Conservation (phyloP, 495 filamentous ascomycete species). For the Astrothelium macrocarpum region DNA sequence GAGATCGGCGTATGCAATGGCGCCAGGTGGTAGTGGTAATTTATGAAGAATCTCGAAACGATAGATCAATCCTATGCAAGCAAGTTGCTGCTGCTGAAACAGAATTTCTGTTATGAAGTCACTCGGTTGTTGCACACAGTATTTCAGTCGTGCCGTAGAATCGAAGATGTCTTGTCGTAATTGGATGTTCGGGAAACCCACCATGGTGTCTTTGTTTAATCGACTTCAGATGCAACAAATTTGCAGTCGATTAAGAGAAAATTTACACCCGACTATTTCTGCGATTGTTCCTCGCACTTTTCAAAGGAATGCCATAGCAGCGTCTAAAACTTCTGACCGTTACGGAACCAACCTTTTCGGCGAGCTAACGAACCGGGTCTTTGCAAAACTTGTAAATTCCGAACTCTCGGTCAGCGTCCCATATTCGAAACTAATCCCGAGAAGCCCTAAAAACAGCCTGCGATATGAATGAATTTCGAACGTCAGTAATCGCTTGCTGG, state of each 20-base stretch:
- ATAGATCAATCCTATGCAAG: background rate
- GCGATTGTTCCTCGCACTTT: too few relatives aligned
- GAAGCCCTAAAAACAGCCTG: too few relatives aligned
- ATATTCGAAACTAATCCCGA: background rate
- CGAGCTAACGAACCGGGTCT: too few relatives aligned
- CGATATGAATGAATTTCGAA: too few relatives aligned
- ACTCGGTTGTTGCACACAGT: background rate
- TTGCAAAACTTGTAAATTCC: too few relatives aligned
- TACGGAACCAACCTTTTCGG: too few relatives aligned
- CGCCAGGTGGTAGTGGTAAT: background rate
- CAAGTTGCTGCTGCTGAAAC: background rate
- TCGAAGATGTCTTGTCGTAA: background rate
- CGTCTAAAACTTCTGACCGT: too few relatives aligned
- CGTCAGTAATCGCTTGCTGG: too few relatives aligned
- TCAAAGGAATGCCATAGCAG: too few relatives aligned
- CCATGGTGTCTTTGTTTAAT: background rate
- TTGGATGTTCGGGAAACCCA: background rate
- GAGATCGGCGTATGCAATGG: background rate
- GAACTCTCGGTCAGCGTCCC: slow-evolving; percentile 2
- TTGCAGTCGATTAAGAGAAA: too few relatives aligned
- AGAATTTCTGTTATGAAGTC: background rate
- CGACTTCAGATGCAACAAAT: too few relatives aligned
- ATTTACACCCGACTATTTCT: too few relatives aligned
- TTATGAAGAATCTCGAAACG: background rate
- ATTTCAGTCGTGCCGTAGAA: background rate